Conservation (phyloP, 768 basidiomycete species). For the Boletus barrowsii region DNA sequence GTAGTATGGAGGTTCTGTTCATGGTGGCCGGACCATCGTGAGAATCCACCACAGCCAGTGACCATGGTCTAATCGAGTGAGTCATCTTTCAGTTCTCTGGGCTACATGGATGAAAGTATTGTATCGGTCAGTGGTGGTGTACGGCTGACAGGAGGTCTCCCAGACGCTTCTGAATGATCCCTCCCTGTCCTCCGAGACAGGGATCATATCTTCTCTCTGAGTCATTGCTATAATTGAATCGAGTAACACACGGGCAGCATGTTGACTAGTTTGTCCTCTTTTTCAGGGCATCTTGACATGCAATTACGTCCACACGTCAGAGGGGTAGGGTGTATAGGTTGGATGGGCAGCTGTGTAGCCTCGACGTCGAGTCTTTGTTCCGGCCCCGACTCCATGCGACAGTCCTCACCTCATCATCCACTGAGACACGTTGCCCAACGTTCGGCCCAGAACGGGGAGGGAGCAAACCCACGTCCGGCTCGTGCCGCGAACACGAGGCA, state of each 20-base stretch:
- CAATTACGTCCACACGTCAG: no score
- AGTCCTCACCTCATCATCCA: conserved; percentile 1
- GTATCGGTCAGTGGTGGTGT: conserved; percentile 19
- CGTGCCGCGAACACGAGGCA: conserved; percentile 30
- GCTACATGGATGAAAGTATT: conserved; percentile 17
- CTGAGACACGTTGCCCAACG: no score
- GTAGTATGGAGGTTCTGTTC: no score
- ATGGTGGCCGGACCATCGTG: background rate
- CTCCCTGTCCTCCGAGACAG: conserved; percentile 12
- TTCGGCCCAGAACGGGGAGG: conserved; percentile 11
- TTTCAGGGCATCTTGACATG: background rate
- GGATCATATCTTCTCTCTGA: conserved; percentile 37
- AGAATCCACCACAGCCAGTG: no score
- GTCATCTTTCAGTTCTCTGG: background rate
- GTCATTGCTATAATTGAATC: background rate
- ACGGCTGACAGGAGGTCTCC: conserved; percentile 17
- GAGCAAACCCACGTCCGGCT: conserved; percentile 2
- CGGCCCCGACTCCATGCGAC: background rate
- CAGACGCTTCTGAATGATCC: conserved; percentile 30
- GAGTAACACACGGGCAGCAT: background rate
- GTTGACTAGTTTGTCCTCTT: conserved; percentile 8
- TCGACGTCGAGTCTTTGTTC: background rate
- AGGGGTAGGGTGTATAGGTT: no score
- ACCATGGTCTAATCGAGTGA: conserved; percentile 1
- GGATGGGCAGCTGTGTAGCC: no score